Percentiles rank a stretch among this genome's conserved stretches.
Conservation (phyloP, 768 basidiomycete genomes). For the Plicaturopsis crispa region DNA sequence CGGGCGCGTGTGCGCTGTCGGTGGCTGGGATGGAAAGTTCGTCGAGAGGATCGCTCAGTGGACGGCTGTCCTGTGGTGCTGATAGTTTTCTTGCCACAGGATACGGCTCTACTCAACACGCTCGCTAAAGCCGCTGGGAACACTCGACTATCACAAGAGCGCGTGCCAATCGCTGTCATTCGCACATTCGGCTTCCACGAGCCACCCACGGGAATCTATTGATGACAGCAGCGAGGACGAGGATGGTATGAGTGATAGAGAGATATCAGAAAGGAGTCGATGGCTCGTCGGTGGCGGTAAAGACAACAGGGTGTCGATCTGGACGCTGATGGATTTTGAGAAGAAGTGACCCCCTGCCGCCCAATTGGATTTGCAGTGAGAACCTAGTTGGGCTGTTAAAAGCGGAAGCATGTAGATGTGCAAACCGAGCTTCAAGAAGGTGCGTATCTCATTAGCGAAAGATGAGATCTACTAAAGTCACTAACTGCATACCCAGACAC, state of each 20-base stretch:
- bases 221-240: constrained; percentile 35
- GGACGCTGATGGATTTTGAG: constrained; percentile 53
- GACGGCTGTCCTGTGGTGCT: background rate
- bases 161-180: constrained; percentile 74
- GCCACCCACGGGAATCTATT: constrained; percentile 16
- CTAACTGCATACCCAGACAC: too few species aligned
- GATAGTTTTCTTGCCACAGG: constrained; percentile 29
- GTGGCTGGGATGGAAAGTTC: constrained; percentile 92
- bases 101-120: constrained; percentile 79
- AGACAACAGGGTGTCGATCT: constrained; percentile 65
- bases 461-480: too few species aligned
- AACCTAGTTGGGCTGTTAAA: too few species aligned
- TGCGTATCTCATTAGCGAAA: too few species aligned
- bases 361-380: too few species aligned
- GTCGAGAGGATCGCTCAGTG: too few species aligned
- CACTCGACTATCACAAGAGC: constrained; percentile 74
- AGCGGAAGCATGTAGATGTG: too few species aligned
- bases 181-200: constrained; percentile 22
- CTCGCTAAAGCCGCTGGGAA: constrained; percentile 76
- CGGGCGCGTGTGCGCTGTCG: constrained; percentile 77
- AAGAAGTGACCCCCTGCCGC: too few species aligned
- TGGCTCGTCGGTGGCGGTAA: constrained; percentile 66
- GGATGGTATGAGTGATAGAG: constrained; percentile 42
- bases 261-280: constrained; percentile 34
- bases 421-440: too few species aligned